Conservation (phyloP, 176 grass and related monocot genomes). For the Neostapfia colusana region DNA sequence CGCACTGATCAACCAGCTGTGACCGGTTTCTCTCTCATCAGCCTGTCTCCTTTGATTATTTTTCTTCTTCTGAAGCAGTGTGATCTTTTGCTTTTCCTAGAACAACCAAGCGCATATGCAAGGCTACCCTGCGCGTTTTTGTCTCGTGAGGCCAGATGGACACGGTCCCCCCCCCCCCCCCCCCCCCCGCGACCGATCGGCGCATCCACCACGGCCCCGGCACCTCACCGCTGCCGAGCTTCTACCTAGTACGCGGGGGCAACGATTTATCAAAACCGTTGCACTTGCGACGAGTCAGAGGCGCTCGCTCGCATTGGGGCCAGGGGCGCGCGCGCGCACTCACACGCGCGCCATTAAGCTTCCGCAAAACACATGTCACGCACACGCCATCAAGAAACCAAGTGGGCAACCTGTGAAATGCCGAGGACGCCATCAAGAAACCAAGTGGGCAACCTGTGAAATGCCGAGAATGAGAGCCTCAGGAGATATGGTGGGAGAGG, state of each 20-base stretch:
- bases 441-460: slow-evolving; percentile 22
- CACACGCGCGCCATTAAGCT: no score
- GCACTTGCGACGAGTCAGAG: slow-evolving; percentile 24
- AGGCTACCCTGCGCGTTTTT: slow-evolving; percentile 21
- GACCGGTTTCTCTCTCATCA: background rate
- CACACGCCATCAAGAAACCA: background rate
- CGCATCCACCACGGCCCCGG: background rate
- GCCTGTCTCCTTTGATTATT: background rate
- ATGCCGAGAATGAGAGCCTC: slow-evolving; percentile 13
- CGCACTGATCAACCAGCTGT: slow-evolving; percentile 11
- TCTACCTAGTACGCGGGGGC: background rate
- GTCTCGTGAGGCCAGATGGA: slow-evolving; percentile 36
- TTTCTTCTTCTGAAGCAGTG: background rate
- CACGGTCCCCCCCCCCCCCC: slow-evolving; percentile 9
- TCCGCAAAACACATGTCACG: no score
- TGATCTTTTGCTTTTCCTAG: background rate
- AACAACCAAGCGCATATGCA: background rate
- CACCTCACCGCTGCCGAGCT: background rate
- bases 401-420: no score
- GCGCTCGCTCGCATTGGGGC: background rate
- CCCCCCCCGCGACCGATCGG: slow-evolving; percentile 36
- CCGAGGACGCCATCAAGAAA: slow-evolving; percentile 5
- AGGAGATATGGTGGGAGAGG: background rate
- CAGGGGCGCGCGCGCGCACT: background rate
- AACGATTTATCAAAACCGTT: background rate